These are phyloP conservation scores for Suhomyces sp. DNA, from an alignment of 805 yeast species.

Conservation along the genomic window DNA sequence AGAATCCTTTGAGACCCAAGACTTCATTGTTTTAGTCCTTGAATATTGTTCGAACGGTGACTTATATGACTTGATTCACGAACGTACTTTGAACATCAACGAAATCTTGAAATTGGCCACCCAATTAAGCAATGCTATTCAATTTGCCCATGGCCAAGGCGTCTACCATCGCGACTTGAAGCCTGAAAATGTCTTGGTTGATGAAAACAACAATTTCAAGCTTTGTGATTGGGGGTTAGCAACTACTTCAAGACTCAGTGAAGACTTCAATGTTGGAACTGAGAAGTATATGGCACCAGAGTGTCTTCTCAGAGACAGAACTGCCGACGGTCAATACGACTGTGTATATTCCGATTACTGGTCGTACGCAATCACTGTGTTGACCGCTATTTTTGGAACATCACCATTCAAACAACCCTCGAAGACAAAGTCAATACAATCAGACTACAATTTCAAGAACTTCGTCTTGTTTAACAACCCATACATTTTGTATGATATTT, in stretches of 20 bases:
- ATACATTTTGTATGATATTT: slow-evolving; percentile 48
- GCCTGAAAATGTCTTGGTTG: slow-evolving; percentile 55
- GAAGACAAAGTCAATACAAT: slow-evolving; percentile 14
- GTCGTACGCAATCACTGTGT: slow-evolving; percentile 53
- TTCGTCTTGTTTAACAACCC: slow-evolving; percentile 39
- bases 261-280: slow-evolving; percentile 50
- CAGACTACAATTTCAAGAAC: slow-evolving; percentile 45
- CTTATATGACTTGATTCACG: slow-evolving; percentile 55
- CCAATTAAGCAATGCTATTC: slow-evolving; percentile 53
- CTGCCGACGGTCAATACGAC: slow-evolving; percentile 31
- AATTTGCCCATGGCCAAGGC: slow-evolving; percentile 55
- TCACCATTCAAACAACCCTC: slow-evolving; percentile 44
- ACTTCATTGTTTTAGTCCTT: slow-evolving; percentile 54
- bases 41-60: slow-evolving; percentile 71
- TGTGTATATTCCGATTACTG: slow-evolving; percentile 50
- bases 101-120: slow-evolving; percentile 23
- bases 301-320: slow-evolving; percentile 23
- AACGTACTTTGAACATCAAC: slow-evolving; percentile 11
- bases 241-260: slow-evolving; percentile 19
- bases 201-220: slow-evolving; percentile 54
- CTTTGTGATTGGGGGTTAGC: slow-evolving; percentile 60
- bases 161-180: slow-evolving; percentile 58
- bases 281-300: slow-evolving; percentile 63
- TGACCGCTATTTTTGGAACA: slow-evolving; percentile 51
- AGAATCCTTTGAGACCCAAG: slow-evolving; percentile 55